Conservation (phyloP, 805 yeast genomes). For the Wickerhamomyces pijperi region DNA sequence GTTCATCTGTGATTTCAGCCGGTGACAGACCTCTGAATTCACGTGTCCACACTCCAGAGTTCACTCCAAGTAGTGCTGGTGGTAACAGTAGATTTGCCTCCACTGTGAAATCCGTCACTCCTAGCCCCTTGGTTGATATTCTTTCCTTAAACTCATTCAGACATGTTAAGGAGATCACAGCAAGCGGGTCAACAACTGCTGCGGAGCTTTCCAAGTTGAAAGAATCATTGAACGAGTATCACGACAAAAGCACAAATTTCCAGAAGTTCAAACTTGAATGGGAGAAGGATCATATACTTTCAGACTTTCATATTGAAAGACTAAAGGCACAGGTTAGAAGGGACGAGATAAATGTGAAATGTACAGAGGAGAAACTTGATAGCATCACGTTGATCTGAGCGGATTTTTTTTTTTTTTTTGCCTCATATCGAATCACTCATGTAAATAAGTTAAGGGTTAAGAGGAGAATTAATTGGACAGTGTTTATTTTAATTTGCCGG, state of each 20-base stretch:
- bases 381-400: constrained; percentile 12
- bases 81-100: background rate
- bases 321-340: constrained; percentile 19
- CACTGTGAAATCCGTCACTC: background rate
- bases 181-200: background rate
- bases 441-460: too few relatives aligned
- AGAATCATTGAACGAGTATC: background rate
- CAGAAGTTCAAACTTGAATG: background rate
- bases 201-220: background rate
- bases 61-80: background rate
- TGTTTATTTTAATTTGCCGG: too few relatives aligned
- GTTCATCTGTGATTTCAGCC: too few relatives aligned
- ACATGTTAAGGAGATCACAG: background rate
- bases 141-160: background rate
- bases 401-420: too few relatives aligned
- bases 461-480: too few relatives aligned
- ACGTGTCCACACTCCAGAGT: background rate
- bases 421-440: too few relatives aligned
- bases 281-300: background rate
- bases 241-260: background rate
- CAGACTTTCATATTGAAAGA: constrained; percentile 18
- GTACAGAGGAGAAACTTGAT: constrained; percentile 25
- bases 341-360: constrained; percentile 22
- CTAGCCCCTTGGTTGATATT: background rate
- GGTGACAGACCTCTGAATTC: background rate